Percentiles rank a stretch among this genome's conserved stretches.
Conservation (phyloP, 352 stramenopile genomes). For the Saprolegnia diclina region DNA sequence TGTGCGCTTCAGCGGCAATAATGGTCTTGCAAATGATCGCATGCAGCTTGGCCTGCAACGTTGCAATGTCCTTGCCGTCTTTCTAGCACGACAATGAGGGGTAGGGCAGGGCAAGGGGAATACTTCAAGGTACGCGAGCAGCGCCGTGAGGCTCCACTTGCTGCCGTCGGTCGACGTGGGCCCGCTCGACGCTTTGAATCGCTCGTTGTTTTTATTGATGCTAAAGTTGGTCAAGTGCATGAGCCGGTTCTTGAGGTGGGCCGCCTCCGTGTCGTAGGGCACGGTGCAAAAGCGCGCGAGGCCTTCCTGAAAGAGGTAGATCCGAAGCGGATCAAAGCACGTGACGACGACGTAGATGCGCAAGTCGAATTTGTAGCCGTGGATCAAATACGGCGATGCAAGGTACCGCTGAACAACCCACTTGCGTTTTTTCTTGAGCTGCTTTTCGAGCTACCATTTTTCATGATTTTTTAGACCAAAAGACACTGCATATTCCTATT, state of each 20-base stretch:
- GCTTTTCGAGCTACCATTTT: constrained; percentile 16
- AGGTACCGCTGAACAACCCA: constrained; percentile 82
- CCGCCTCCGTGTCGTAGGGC: constrained; percentile 48
- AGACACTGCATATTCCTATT: too few species aligned
- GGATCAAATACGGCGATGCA: constrained; percentile 60
- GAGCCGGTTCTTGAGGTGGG: constrained; percentile 60
- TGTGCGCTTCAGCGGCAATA: constrained; percentile 58
- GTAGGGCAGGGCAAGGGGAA: constrained; percentile 33
- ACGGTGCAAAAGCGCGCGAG: constrained; percentile 78
- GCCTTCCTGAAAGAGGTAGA: constrained; percentile 84
- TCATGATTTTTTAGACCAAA: neutral
- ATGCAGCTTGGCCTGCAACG: constrained; percentile 37
- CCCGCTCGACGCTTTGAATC: constrained; percentile 47
- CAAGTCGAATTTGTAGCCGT: constrained; percentile 88
- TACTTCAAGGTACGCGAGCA: constrained; percentile 40
- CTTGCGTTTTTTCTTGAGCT: constrained; percentile 32
- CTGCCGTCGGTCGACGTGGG: constrained; percentile 44
- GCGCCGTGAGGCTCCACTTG: constrained; percentile 61
- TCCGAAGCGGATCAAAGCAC: constrained; percentile 74
- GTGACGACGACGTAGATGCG: constrained; percentile 86
- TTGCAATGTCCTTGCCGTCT: constrained; percentile 12
- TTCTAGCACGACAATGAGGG: constrained; percentile 30
- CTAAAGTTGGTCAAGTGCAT: constrained; percentile 73
- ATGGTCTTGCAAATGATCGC: constrained; percentile 63
- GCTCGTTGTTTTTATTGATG: constrained; percentile 58